Conservation (phyloP, 2,329 filamentous ascomycete species). For the Thelonectria discophora region DNA sequence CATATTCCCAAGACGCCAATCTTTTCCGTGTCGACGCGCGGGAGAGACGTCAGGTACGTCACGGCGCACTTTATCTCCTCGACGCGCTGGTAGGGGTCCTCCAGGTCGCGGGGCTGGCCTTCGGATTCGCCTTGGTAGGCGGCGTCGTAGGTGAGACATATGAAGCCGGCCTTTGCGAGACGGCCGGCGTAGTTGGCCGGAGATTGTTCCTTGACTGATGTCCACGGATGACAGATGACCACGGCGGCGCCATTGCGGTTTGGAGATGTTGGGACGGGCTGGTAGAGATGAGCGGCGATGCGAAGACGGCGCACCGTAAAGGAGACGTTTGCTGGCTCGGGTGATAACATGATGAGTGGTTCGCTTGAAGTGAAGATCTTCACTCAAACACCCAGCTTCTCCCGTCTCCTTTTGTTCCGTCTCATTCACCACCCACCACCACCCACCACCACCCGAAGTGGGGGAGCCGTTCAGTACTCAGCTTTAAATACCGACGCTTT, state of each 20-base stretch:
- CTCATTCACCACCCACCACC: no score
- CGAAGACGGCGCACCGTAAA: conserved; percentile 14
- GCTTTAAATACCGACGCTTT: no score
- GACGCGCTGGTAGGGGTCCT: conserved; percentile 52
- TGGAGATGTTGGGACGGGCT: conserved; percentile 10
- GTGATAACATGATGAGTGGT: not conserved
- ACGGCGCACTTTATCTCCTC: conserved; percentile 49
- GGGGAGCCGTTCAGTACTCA: no score
- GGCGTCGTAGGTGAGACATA: conserved; percentile 48
- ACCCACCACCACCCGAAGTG: no score
- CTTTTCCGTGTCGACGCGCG: conserved; percentile 38
- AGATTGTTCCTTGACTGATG: conserved; percentile 51
- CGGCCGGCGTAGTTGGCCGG: conserved; percentile 44
- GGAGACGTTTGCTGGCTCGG: conserved; percentile 5
- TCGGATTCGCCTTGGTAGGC: conserved; percentile 50
- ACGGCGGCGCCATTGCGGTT: conserved; percentile 29
- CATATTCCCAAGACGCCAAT: conserved; percentile 49
- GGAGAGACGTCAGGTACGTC: conserved; percentile 42
- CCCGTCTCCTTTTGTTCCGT: no score
- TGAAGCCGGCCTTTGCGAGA: conserved; percentile 46
- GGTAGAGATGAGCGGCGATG: conserved; percentile 24
- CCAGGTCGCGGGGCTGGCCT: conserved; percentile 48
- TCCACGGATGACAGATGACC: conserved; percentile 45
- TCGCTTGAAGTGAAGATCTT: not conserved
- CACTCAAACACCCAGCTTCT: no score